Evolutionary conservation across 2,329 filamentous ascomycete species (phyloP).

Genomic region (Pleomassaria siparia): DNA sequence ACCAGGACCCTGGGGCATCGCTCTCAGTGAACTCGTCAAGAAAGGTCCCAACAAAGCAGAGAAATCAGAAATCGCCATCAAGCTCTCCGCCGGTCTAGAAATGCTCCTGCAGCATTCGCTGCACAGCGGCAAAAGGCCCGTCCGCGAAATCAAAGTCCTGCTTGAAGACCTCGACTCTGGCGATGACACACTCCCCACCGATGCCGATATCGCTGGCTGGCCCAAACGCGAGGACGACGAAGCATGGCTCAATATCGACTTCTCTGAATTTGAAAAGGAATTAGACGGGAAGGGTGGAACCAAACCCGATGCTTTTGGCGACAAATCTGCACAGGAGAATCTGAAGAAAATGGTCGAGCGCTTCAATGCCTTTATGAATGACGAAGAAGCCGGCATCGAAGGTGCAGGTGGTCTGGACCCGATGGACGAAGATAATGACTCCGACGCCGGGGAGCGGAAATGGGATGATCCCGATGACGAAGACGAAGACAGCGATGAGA

Average conservation of each 20-base stretch:
- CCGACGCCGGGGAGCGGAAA: slow-evolving; percentile 34
- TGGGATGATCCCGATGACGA: slow-evolving; percentile 48
- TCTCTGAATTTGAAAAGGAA: slow-evolving; percentile 83
- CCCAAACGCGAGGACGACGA: slow-evolving; percentile 75
- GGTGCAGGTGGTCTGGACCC: slow-evolving; percentile 71
- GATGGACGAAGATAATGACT: slow-evolving; percentile 66
- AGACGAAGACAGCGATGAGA: slow-evolving; percentile 46
- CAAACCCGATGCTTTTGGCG: slow-evolving; percentile 60
- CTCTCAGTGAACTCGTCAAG: slow-evolving; percentile 39
- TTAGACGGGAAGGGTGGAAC: slow-evolving; percentile 54
- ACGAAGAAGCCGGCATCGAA: slow-evolving; percentile 77
- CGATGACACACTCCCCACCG: slow-evolving; percentile 68
- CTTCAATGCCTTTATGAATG: slow-evolving; percentile 90
- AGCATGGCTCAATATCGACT: slow-evolving; percentile 89
- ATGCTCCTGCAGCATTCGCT: slow-evolving; percentile 73
- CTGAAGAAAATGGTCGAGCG: slow-evolving; percentile 87
- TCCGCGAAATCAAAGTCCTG: slow-evolving; percentile 74
- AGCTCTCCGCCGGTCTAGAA: slow-evolving; percentile 86
- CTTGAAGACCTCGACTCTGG: slow-evolving; percentile 75
- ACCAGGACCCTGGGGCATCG: slow-evolving; percentile 58
- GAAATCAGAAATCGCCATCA: slow-evolving; percentile 75
- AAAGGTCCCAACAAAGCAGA: slow-evolving; percentile 33
- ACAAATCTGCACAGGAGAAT: slow-evolving; percentile 69
- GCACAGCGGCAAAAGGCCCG: slow-evolving; percentile 66
- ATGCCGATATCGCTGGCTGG: slow-evolving; percentile 76